Evolutionary conservation across 352 stramenopile genomes (phyloP).

Genomic region (Aphanomyces cochlioides): DNA sequence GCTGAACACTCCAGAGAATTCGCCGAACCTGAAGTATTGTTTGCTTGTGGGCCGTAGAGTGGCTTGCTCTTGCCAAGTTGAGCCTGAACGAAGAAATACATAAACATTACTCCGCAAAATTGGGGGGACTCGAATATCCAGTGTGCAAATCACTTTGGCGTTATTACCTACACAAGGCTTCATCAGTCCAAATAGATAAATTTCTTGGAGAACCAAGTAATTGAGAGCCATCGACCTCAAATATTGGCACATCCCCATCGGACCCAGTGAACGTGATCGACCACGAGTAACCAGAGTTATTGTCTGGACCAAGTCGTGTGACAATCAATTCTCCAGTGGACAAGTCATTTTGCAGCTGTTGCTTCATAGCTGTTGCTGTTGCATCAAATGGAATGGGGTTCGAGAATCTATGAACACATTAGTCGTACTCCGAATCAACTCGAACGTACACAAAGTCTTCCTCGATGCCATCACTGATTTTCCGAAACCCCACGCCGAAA

Average conservation of each 20-base stretch:
- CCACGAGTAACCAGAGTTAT: constrained; percentile 69
- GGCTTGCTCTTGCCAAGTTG: constrained; percentile 71
- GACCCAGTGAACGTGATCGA: constrained; percentile 70
- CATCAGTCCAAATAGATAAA: constrained; percentile 28
- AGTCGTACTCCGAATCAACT: neutral
- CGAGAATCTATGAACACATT: constrained; percentile 5
- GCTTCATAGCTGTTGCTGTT: constrained; percentile 41
- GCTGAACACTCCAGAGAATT: neutral
- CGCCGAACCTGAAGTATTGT: constrained; percentile 75
- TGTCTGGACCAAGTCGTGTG: constrained; percentile 48
- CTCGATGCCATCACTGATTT: constrained; percentile 25
- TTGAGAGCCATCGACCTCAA: constrained; percentile 48
- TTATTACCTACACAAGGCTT: neutral
- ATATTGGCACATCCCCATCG: constrained; percentile 50
- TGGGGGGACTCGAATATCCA: constrained; percentile 49
- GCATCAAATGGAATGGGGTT: constrained; percentile 53
- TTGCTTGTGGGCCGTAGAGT: constrained; percentile 88
- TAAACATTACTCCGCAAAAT: constrained; percentile 64
- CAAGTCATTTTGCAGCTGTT: constrained; percentile 65
- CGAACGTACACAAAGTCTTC: constrained; percentile 18
- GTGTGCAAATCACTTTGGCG: constrained; percentile 37
- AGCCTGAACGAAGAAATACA: constrained; percentile 52
- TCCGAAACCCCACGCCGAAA: constrained; percentile 51
- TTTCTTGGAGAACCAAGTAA: constrained; percentile 38
- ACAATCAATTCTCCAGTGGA: constrained; percentile 68